A percentile compares a stretch with the other conserved stretches of the same genome.
These are phyloP conservation scores for Fusarium sp. DNA, from an alignment of 2,329 filamentous ascomycete genomes.

Conservation along the genomic window DNA sequence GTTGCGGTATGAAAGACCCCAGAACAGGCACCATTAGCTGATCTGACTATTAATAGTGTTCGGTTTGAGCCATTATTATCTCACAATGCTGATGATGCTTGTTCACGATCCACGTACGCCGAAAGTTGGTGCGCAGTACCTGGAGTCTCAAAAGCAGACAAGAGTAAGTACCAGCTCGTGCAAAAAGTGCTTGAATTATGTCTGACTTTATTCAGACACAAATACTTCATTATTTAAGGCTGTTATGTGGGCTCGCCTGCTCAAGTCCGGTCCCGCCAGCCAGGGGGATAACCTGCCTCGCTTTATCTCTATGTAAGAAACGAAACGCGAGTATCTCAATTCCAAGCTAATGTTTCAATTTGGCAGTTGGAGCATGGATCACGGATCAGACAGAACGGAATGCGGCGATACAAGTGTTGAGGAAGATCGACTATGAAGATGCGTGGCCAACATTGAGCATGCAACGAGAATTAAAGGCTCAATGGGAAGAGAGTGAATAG, in stretches of 20 bases:
- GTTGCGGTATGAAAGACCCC: background rate
- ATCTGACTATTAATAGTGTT: background rate
- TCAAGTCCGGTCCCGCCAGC: background rate
- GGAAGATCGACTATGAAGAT: background rate
- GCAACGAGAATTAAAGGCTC: background rate
- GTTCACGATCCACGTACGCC: background rate
- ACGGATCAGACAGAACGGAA: background rate
- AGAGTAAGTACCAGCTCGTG: background rate
- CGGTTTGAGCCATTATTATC: background rate
- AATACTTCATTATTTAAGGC: background rate
- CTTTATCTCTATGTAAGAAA: background rate
- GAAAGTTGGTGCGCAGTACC: background rate
- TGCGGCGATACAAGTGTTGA: background rate
- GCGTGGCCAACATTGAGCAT: background rate
- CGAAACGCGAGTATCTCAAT: accelerated
- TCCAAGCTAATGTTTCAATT: background rate
- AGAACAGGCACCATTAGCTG: no score
- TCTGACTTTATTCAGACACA: background rate
- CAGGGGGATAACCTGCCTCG: background rate
- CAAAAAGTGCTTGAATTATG: accelerated
- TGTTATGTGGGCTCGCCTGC: background rate
- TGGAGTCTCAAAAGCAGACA: background rate
- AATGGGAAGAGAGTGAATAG: background rate
- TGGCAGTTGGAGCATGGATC: background rate
- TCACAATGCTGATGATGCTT: background rate